A percentile compares a stretch with the other conserved stretches of the same genome.
Conservation (phyloP, 129 eudicot species). For the Dittrichia graveolens region DNA sequence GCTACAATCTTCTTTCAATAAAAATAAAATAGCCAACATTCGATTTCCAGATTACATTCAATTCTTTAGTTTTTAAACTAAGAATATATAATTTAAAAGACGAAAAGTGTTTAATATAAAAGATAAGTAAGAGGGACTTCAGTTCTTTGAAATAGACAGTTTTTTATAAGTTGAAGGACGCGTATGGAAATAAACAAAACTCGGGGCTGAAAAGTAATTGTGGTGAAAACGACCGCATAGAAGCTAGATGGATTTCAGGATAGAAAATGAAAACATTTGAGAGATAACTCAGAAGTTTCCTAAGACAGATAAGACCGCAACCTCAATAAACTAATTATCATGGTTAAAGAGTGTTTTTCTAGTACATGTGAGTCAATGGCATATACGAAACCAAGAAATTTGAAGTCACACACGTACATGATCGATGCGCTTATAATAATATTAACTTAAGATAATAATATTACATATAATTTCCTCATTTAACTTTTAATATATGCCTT, state of each 20-base stretch:
- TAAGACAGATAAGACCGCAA: constrained; percentile 39
- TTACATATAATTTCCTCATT: too few species aligned
- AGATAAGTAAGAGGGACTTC: background rate
- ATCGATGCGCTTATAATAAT: too few species aligned
- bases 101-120: constrained; percentile 9
- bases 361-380: constrained; percentile 25
- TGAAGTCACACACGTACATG: too few species aligned
- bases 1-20: too few species aligned
- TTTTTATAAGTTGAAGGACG: constrained; percentile 5
- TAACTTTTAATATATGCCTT: too few species aligned
- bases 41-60: background rate
- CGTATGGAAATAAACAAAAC: constrained; percentile 7
- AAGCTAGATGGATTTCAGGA: constrained; percentile 34
- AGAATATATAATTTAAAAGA: too few species aligned
- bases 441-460: too few species aligned
- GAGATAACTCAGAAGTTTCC: constrained; percentile 43
- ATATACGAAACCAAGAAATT: constrained; percentile 8
- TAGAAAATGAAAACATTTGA: constrained; percentile 27
- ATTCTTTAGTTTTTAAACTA: too few species aligned
- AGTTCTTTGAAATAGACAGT: background rate
- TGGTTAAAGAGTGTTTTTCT: constrained; percentile 26
- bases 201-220: background rate
- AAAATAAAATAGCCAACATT: background rate
- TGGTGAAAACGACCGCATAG: constrained; percentile 16
- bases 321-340: constrained; percentile 1